Percentiles rank a stretch among this genome's conserved stretches.
These are phyloP conservation scores for Asterella californica DNA, from an alignment of 225 moss, liverwort and hornwort species.

Conservation along the genomic window DNA sequence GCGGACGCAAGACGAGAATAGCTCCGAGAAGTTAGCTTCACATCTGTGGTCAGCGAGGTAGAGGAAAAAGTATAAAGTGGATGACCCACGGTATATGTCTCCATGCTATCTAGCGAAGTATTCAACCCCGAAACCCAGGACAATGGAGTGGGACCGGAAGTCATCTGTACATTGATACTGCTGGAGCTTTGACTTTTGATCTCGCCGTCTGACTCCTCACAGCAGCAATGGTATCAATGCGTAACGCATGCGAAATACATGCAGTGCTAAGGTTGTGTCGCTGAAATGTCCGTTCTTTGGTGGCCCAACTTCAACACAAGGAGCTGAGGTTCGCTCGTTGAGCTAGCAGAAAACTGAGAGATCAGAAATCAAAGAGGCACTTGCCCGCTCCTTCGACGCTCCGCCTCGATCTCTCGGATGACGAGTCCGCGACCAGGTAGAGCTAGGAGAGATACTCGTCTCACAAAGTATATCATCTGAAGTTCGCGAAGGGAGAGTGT, in stretches of 20 bases:
- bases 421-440: neutral
- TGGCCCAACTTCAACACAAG: neutral
- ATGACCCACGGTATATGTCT: neutral
- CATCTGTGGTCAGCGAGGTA: neutral
- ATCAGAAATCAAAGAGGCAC: neutral
- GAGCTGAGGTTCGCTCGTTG: neutral
- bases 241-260: conserved; percentile 1
- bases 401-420: neutral
- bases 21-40: neutral
- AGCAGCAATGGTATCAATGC: conserved; percentile 1
- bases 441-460: neutral
- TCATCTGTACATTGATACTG: neutral
- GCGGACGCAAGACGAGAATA: neutral
- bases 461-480: neutral
- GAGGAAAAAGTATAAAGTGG: neutral
- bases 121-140: neutral
- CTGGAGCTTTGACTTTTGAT: conserved; percentile 1
- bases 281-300: neutral
- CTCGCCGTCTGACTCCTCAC: neutral
- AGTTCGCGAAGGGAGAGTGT: neutral
- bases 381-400: neutral
- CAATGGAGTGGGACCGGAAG: neutral
- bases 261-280: neutral
- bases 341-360: neutral
- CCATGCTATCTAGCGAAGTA: neutral